A percentile compares a stretch with the other conserved stretches of the same genome.
Conservation (phyloP, 1,139 yeast species). For the Blastobotrys niveus region DNA sequence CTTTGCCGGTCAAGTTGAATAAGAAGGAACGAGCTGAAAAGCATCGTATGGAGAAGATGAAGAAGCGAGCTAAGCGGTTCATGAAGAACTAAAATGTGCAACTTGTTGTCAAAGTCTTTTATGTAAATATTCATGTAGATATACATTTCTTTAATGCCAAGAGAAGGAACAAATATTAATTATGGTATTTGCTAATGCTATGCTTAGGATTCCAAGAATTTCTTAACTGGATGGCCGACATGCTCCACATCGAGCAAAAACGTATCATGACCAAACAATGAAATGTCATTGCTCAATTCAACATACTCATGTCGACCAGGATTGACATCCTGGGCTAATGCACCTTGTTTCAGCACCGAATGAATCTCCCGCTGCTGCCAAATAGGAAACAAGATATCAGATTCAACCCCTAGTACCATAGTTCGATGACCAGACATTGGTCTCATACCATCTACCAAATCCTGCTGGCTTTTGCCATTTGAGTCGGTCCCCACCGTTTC, state of each 20-base stretch:
- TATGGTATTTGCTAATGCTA: background rate
- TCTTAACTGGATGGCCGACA: conserved; percentile 69
- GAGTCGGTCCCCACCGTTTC: conserved; percentile 20
- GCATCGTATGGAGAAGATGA: conserved; percentile 25
- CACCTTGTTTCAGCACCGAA: conserved; percentile 47
- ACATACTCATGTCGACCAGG: conserved; percentile 45
- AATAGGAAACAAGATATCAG: conserved; percentile 85
- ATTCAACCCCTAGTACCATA: conserved; percentile 82
- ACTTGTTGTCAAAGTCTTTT: background rate
- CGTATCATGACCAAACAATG: conserved; percentile 88
- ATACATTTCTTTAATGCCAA: background rate
- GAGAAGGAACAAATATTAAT: background rate
- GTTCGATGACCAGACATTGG: conserved; percentile 60
- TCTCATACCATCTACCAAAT: conserved; percentile 59
- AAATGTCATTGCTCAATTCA: conserved; percentile 69
- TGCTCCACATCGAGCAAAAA: conserved; percentile 72
- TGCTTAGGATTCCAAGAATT: conserved; percentile 43
- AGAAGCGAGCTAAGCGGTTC: conserved; percentile 28
- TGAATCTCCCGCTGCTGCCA: conserved; percentile 91
- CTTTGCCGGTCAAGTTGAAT: conserved; percentile 29
- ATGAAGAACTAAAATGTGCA: conserved; percentile 3
- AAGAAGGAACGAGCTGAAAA: conserved; percentile 29
- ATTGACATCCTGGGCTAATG: conserved; percentile 27
- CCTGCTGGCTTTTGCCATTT: conserved; percentile 33
- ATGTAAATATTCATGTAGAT: conserved; percentile 9